Conservation (phyloP, 2,329 filamentous ascomycete species). For the Scedosporium aurantiacum region DNA sequence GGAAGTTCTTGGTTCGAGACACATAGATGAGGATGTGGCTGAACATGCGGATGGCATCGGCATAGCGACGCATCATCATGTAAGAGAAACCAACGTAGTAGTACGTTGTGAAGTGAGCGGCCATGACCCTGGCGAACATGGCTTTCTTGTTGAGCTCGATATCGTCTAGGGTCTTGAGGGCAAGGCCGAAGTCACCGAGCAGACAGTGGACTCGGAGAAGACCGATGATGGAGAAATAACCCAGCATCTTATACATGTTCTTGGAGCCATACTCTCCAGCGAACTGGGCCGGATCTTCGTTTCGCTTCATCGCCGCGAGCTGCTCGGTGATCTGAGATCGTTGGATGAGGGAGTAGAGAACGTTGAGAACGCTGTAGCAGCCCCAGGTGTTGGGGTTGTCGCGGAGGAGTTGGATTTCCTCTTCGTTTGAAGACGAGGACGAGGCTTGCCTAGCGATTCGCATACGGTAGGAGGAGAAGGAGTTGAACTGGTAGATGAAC, state of each 20-base stretch:
- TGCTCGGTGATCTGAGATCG: constrained; percentile 97
- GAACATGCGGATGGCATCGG: constrained; percentile 99
- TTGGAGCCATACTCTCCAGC: constrained; percentile 93
- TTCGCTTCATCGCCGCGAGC: constrained; percentile 84
- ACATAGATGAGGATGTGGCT: constrained; percentile 99
- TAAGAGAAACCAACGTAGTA: constrained; percentile 99
- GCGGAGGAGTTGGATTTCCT: constrained; percentile 81
- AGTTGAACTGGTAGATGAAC: constrained; percentile 99
- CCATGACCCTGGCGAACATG: constrained; percentile 99
- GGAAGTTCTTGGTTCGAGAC: constrained; percentile 98
- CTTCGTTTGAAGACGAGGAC: constrained; percentile 56
- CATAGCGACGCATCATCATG: constrained; percentile 99
- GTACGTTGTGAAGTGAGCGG: constrained; percentile 98
- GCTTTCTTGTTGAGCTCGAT: constrained; percentile 99
- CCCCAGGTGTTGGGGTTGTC: constrained; percentile 99
- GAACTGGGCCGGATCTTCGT: constrained; percentile 77
- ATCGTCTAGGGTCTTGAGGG: constrained; percentile 96
- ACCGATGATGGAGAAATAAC: constrained; percentile 98
- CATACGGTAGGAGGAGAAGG: constrained; percentile 94
- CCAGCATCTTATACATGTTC: constrained; percentile 93
- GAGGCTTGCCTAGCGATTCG: constrained; percentile 71
- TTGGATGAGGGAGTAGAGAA: constrained; percentile 98
- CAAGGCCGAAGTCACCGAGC: constrained; percentile 93
- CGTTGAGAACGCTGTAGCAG: constrained; percentile 98
- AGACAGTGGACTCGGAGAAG: constrained; percentile 92